These are phyloP conservation scores for Tulasnella sp. DNA, from an alignment of 768 basidiomycete species.

Conservation along the genomic window DNA sequence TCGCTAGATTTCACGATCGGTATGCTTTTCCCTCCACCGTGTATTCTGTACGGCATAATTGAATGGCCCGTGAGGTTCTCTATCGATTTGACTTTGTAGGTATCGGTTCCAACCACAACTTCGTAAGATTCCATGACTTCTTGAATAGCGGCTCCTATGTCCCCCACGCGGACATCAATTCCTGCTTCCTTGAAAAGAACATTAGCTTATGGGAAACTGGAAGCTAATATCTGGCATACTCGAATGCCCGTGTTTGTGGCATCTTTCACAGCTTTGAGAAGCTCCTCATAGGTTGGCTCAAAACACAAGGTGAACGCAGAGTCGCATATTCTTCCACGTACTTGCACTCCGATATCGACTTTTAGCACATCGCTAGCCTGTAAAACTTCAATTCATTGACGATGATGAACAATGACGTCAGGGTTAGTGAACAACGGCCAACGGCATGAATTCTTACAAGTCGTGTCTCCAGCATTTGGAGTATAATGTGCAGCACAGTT, in stretches of 20 bases:
- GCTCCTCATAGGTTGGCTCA: constrained; percentile 78
- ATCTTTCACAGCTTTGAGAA: constrained; percentile 83
- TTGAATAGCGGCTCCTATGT: constrained; percentile 83
- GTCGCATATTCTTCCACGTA: constrained; percentile 87
- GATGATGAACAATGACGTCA: constrained; percentile 6
- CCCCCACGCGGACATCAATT: constrained; percentile 87
- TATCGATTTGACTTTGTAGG: constrained; percentile 87
- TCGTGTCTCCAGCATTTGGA: constrained; percentile 85
- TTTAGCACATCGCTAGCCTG: constrained; percentile 80
- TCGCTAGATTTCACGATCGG: constrained; percentile 81
- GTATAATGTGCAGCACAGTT: constrained; percentile 94
- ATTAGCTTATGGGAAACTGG: too few relatives aligned
- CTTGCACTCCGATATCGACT: constrained; percentile 95
- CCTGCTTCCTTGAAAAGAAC: constrained; percentile 84
- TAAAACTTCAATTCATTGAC: constrained; percentile 40
- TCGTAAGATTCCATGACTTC: constrained; percentile 99
- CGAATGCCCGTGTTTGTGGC: constrained; percentile 87
- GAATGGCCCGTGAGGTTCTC: constrained; percentile 90
- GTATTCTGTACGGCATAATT: constrained; percentile 81
- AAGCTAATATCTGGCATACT: constrained; percentile 32
- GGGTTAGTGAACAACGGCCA: constrained; percentile 6
- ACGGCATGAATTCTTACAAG: constrained; percentile 35
- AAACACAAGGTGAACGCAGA: constrained; percentile 81
- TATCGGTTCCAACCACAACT: constrained; percentile 66
- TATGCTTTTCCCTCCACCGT: constrained; percentile 79